A percentile compares a stretch with the other conserved stretches of the same genome.
Conservation (phyloP, 768 basidiomycete genomes). For the Rhizopogon vesiculosus region DNA sequence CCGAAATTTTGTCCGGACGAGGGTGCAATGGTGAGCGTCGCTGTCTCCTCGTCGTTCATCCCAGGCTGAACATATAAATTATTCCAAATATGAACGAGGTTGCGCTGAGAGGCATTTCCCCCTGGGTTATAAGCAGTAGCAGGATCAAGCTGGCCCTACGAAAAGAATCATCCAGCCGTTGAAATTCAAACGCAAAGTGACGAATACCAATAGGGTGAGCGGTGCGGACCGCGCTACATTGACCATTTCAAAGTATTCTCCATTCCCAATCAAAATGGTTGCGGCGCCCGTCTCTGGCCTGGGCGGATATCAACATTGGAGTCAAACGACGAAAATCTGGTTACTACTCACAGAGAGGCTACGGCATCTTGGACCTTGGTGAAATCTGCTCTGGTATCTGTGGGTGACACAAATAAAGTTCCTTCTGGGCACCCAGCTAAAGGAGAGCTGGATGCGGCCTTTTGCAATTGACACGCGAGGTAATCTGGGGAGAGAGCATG, state of each 20-base stretch:
- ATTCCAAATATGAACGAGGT: slow-evolving; percentile 52
- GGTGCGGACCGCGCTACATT: slow-evolving; percentile 52
- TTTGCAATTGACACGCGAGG: slow-evolving; percentile 48
- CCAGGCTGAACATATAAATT: slow-evolving; percentile 36
- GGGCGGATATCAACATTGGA: not conserved
- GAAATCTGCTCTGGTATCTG: slow-evolving; percentile 42
- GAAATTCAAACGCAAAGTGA: slow-evolving; percentile 2
- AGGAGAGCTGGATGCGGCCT: slow-evolving; percentile 36
- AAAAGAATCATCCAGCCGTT: not conserved
- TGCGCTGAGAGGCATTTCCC: slow-evolving; percentile 39
- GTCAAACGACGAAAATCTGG: not conserved
- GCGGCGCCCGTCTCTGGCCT: slow-evolving; percentile 39
- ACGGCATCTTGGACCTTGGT: slow-evolving; percentile 52
- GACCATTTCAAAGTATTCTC: slow-evolving; percentile 56
- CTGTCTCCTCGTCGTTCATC: slow-evolving; percentile 53
- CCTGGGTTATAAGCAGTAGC: slow-evolving; percentile 33
- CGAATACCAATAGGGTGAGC: slow-evolving; percentile 49
- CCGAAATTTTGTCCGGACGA: slow-evolving; percentile 46
- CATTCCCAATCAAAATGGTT: slow-evolving; percentile 51
- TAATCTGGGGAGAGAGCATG: slow-evolving; percentile 42
- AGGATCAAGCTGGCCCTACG: slow-evolving; percentile 46
- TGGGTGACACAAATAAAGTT: slow-evolving; percentile 55
- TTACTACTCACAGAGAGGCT: slow-evolving; percentile 40
- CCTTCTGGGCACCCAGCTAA: slow-evolving; percentile 50
- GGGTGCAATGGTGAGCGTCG: slow-evolving; percentile 54